Percentiles rank a stretch among this genome's conserved stretches.
These are phyloP conservation scores for Delitschia confertaspora DNA, from an alignment of 495 filamentous ascomycete genomes.

Conservation along the genomic window DNA sequence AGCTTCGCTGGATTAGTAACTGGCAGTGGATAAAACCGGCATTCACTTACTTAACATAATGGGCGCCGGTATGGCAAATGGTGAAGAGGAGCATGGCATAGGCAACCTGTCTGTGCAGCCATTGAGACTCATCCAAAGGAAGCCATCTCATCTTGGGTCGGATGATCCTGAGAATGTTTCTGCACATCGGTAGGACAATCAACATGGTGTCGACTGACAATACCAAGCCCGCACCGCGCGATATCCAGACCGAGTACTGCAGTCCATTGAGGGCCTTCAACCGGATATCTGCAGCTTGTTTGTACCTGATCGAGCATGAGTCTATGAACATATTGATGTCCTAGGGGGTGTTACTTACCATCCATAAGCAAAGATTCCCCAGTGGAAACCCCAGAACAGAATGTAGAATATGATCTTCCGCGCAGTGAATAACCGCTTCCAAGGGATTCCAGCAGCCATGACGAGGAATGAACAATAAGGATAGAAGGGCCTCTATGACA, in stretches of 20 bases:
- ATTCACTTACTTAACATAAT: conserved; percentile 86
- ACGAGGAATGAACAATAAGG: conserved; percentile 3
- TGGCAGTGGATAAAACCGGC: neutral
- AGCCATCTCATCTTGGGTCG: conserved; percentile 82
- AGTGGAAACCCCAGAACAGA: conserved; percentile 77
- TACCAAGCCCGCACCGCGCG: conserved; percentile 79
- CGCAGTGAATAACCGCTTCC: conserved; percentile 19
- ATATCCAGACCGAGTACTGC: conserved; percentile 86
- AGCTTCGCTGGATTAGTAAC: conserved; percentile 46
- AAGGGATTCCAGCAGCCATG: conserved; percentile 1
- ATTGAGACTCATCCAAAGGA: conserved; percentile 88
- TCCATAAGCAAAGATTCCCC: conserved; percentile 73
- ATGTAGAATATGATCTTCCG: conserved; percentile 57
- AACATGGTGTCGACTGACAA: conserved; percentile 76
- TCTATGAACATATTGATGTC: no score
- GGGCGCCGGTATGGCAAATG: conserved; percentile 63
- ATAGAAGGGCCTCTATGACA: neutral
- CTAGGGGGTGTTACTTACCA: conserved; percentile 55
- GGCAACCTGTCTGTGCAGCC: conserved; percentile 94
- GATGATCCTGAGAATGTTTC: conserved; percentile 73
- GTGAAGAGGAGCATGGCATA: conserved; percentile 81
- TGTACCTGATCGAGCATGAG: conserved; percentile 62
- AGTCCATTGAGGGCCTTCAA: conserved; percentile 74
- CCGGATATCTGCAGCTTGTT: conserved; percentile 57
- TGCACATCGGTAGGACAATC: conserved; percentile 89